Evolutionary conservation across 805 yeast species (phyloP).

Genomic region (Yarrowia sp.): DNA sequence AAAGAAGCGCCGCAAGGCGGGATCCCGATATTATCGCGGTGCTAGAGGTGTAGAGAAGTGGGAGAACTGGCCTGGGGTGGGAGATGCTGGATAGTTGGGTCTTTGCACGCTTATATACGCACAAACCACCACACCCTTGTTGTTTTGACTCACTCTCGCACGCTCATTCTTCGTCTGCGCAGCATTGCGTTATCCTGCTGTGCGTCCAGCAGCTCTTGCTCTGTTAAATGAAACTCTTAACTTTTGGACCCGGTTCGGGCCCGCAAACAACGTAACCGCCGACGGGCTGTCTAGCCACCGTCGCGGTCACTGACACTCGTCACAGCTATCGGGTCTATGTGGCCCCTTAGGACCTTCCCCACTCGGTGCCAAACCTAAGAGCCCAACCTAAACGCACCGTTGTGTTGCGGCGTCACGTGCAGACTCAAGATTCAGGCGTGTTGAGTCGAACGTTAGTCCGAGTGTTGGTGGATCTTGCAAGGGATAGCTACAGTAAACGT

Average conservation of each 20-base stretch:
- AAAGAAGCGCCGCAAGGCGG: constrained; percentile 36
- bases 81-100: neutral
- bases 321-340: neutral
- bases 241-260: too few relatives aligned
- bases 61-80: neutral
- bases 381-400: constrained; percentile 15
- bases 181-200: constrained; percentile 34
- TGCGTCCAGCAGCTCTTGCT: constrained; percentile 11
- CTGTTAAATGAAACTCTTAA: constrained; percentile 23
- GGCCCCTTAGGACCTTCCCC: constrained; percentile 31
- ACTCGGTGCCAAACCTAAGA: constrained; percentile 32
- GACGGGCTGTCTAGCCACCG: too few relatives aligned
- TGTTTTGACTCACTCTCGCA: neutral
- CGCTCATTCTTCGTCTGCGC: constrained; percentile 2
- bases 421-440: constrained; percentile 11
- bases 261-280: too few relatives aligned
- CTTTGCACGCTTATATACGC: too few relatives aligned
- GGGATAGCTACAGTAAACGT: too few relatives aligned
- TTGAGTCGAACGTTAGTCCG: neutral
- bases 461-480: too few relatives aligned
- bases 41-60: neutral
- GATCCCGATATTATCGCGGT: too few relatives aligned
- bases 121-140: too few relatives aligned
- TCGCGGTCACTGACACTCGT: neutral
- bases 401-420: constrained; percentile 37